A percentile compares a stretch with the other conserved stretches of the same genome.
These are phyloP conservation scores for Nematocida minor DNA, from an alignment of 371 early-diverging fungal genomes.

Conservation along the genomic window DNA sequence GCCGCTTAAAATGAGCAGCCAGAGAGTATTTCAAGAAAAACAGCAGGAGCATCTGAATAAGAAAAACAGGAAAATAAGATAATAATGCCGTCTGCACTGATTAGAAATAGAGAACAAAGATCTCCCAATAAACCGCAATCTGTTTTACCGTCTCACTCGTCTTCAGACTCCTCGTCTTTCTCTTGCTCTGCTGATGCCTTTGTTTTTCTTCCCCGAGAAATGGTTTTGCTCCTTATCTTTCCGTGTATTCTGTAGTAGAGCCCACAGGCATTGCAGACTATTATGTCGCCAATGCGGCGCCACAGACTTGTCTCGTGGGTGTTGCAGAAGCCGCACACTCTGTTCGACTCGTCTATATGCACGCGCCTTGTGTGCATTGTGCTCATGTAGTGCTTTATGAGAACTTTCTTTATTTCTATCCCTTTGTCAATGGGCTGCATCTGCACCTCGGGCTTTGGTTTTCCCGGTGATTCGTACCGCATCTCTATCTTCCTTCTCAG, in stretches of 20 bases:
- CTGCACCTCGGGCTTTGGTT: not conserved
- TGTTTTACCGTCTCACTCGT: too few species aligned
- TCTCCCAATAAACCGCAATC: too few species aligned
- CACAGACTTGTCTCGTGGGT: slow-evolving; percentile 60
- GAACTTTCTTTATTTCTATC: not conserved
- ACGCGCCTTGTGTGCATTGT: not conserved
- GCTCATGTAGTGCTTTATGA: not conserved
- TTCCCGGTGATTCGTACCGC: not conserved
- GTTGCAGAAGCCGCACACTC: slow-evolving; percentile 57
- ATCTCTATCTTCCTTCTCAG: slow-evolving; percentile 25
- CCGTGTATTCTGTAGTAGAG: slow-evolving; percentile 64
- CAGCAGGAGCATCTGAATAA: too few species aligned
- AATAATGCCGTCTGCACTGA: too few species aligned
- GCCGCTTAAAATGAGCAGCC: too few species aligned
- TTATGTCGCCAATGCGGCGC: slow-evolving; percentile 55
- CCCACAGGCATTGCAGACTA: slow-evolving; percentile 65
- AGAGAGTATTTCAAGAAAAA: too few species aligned
- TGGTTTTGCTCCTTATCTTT: slow-evolving; percentile 22
- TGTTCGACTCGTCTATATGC: slow-evolving; percentile 14
- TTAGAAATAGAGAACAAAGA: too few species aligned
- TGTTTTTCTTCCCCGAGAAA: slow-evolving; percentile 1
- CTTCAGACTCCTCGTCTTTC: not conserved
- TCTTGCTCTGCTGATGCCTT: not conserved
- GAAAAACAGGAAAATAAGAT: too few species aligned
- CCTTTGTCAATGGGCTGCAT: not conserved